Evolutionary conservation across 2,329 filamentous ascomycete species (phyloP).

Genomic region (Xenosphaeropsis pyriputrescens): DNA sequence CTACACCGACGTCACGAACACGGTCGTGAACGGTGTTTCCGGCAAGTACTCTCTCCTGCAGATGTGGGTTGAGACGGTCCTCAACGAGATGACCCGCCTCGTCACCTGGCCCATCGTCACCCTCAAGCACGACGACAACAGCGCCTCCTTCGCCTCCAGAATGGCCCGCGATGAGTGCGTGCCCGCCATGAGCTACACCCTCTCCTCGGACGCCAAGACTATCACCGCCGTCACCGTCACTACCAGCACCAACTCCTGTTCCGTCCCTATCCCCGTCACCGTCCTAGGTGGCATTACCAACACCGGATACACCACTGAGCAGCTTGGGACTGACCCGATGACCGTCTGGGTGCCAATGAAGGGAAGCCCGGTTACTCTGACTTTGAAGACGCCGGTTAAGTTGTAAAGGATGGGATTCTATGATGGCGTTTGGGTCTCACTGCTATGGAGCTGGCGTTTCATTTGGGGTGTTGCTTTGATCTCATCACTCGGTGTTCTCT

Average conservation of each 20-base stretch:
- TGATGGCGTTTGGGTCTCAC: no score
- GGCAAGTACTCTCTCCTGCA: slow-evolving; percentile 12
- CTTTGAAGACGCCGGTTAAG: no score
- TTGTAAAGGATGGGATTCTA: no score
- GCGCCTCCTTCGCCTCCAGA: slow-evolving; percentile 33
- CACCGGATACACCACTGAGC: slow-evolving; percentile 16
- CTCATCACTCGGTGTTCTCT: no score
- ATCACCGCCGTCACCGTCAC: slow-evolving; percentile 22
- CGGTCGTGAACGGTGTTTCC: slow-evolving; percentile 12
- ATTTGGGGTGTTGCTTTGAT: no score
- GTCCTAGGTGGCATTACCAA: slow-evolving; percentile 20
- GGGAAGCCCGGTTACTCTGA: slow-evolving; percentile 24
- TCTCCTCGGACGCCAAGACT: slow-evolving; percentile 3
- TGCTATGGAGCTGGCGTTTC: no score
- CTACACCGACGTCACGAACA: slow-evolving; percentile 25
- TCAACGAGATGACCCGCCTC: slow-evolving; percentile 13
- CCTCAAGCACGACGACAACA: slow-evolving; percentile 39
- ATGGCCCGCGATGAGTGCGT: slow-evolving; percentile 12
- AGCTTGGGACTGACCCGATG: slow-evolving; percentile 34
- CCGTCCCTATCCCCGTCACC: slow-evolving; percentile 11
- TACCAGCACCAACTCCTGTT: slow-evolving; percentile 19
- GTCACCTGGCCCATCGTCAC: slow-evolving; percentile 40
- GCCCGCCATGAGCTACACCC: slow-evolving; percentile 9
- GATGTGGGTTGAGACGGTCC: slow-evolving; percentile 16
- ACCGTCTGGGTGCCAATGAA: slow-evolving; percentile 31